Percentiles rank a stretch among this genome's conserved stretches.
phyloP scores from a whole-genome alignment of 2,329 filamentous ascomycete species.

The Microcyclosporella mali region DNA sequence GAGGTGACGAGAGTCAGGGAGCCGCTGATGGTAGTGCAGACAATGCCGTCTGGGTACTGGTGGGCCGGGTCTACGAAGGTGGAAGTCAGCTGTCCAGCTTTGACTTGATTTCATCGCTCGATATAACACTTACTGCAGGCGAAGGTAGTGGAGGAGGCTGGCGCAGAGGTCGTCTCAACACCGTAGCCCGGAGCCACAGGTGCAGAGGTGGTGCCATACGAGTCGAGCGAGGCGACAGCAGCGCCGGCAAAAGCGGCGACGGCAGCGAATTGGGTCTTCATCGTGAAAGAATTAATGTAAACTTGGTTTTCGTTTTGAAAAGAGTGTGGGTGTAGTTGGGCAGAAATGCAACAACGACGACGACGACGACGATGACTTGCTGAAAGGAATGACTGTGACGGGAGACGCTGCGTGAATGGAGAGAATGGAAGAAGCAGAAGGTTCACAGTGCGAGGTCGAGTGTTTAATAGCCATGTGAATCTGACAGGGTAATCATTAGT shows the following conservation, averaged over 20 bases:
- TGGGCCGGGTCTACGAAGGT: slow-evolving; percentile 6
- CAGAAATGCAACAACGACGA: slow-evolving; percentile 1
- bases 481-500: too few species aligned
- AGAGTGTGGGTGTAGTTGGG: slow-evolving; percentile 1
- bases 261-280: slow-evolving; percentile 9
- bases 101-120: too few species aligned
- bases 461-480: too few species aligned
- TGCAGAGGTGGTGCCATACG: neutral
- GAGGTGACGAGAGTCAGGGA: slow-evolving; percentile 13
- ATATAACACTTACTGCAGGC: slow-evolving; percentile 1
- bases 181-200: slow-evolving; percentile 4
- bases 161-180: slow-evolving; percentile 1
- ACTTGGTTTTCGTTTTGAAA: slow-evolving; percentile 1
- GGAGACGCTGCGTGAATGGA: too few species aligned
- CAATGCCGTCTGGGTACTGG: slow-evolving; percentile 9
- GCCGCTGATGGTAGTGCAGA: slow-evolving; percentile 10
- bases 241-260: slow-evolving; percentile 8
- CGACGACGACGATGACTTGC: neutral
- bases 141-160: slow-evolving; percentile 9
- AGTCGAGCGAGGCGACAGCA: slow-evolving; percentile 6
- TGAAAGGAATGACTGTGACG: neutral
- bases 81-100: too few species aligned
- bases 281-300: neutral
- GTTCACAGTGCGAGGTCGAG: too few species aligned
- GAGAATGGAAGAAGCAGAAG: too few species aligned